Evolutionary conservation across 352 stramenopile species (phyloP).

Genomic region (Blastocystis sp.): DNA sequence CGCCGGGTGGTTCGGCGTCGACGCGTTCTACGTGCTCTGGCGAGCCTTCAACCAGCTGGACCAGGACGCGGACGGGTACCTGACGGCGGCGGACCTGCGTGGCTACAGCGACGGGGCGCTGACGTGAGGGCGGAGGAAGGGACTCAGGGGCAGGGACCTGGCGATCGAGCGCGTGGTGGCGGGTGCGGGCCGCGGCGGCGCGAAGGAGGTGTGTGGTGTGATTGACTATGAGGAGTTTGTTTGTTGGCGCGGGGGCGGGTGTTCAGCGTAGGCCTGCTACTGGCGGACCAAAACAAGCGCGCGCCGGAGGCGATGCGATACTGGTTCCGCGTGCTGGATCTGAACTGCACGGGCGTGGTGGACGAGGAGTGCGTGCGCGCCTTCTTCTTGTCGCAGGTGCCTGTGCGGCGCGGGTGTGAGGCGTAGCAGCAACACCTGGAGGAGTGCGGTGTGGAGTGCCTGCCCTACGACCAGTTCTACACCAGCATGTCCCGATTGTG

Average conservation of each 20-base stretch:
- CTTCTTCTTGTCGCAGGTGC: slow-evolving; percentile 42
- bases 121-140: not conserved
- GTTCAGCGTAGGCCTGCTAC: not conserved
- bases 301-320: slow-evolving; percentile 1
- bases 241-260: not conserved
- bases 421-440: slow-evolving; percentile 17
- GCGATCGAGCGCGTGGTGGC: slow-evolving; percentile 16
- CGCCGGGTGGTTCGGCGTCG: not conserved
- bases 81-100: slow-evolving; percentile 14
- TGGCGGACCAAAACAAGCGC: slow-evolving; percentile 57
- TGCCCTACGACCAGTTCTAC: not conserved
- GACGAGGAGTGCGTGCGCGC: not conserved
- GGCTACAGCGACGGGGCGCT: slow-evolving; percentile 17
- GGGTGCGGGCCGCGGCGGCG: not conserved
- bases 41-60: slow-evolving; percentile 12
- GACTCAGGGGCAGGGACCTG: slow-evolving; percentile 14
- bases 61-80: not conserved
- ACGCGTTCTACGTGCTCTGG: slow-evolving; percentile 29
- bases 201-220: not conserved
- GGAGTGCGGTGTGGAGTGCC: slow-evolving; percentile 9
- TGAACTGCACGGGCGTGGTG: slow-evolving; percentile 1
- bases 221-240: slow-evolving; percentile 50
- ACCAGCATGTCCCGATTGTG: not conserved
- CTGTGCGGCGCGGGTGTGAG: not conserved
- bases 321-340: slow-evolving; percentile 50